Conservation (phyloP, 108 stramenopile genomes). For the Cyclotella choctawhatcheeana region DNA sequence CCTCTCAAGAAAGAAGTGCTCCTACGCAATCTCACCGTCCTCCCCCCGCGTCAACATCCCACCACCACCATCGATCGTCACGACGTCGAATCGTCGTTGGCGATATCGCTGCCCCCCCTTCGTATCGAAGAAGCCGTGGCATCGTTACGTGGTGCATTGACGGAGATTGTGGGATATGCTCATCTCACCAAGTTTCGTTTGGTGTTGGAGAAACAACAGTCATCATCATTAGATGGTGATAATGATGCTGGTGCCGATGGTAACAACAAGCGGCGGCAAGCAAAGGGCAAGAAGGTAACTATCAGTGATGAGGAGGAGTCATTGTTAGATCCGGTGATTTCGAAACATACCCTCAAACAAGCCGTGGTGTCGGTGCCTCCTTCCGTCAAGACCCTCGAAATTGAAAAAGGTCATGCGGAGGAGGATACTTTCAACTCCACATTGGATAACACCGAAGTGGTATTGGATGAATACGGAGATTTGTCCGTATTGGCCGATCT, state of each 20-base stretch:
- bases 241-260: not conserved
- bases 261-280: not conserved
- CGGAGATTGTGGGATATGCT: constrained; percentile 71
- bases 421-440: too few species aligned
- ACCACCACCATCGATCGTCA: constrained; percentile 54
- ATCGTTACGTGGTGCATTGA: constrained; percentile 68
- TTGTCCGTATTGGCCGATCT: constrained; percentile 43
- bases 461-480: constrained; percentile 82
- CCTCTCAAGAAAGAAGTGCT: too few species aligned
- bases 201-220: constrained; percentile 48
- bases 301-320: not conserved
- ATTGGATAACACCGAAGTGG: constrained; percentile 28
- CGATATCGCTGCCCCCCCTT: constrained; percentile 76
- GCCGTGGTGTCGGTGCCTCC: constrained; percentile 68
- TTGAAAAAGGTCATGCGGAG: constrained; percentile 2
- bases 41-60: constrained; percentile 72
- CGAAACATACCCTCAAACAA: constrained; percentile 53
- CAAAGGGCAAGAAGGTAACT: not conserved
- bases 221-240: not conserved
- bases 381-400: constrained; percentile 57
- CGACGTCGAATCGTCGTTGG: constrained; percentile 14
- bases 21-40: constrained; percentile 62
- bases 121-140: constrained; percentile 79
- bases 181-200: constrained; percentile 85
- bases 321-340: not conserved